Percentiles rank a stretch among this genome's conserved stretches.
Conservation (phyloP, 2,329 filamentous ascomycete species). For the Penicillium frequentans region DNA sequence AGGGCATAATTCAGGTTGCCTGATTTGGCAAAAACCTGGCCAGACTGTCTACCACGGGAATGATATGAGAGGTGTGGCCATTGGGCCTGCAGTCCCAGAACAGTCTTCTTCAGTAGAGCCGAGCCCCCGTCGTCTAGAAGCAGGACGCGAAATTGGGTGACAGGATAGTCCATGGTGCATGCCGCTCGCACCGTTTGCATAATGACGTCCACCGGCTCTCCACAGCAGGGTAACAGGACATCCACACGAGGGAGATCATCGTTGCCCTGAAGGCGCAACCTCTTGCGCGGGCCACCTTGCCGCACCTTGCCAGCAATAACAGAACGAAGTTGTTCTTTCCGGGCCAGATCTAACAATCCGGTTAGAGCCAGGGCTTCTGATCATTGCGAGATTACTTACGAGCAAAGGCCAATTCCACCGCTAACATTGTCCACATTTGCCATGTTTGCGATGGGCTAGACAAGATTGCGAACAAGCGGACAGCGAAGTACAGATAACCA, state of each 20-base stretch:
- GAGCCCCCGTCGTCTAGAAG: constrained; percentile 58
- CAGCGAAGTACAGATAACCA: constrained; percentile 19
- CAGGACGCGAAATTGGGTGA: constrained; percentile 54
- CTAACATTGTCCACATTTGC: constrained; percentile 29
- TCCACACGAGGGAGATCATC: constrained; percentile 55
- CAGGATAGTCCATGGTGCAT: constrained; percentile 57
- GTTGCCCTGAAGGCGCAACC: constrained; percentile 28
- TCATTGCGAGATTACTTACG: constrained; percentile 15
- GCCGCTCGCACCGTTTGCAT: constrained; percentile 59
- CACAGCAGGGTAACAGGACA: constrained; percentile 59
- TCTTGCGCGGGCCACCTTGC: constrained; percentile 12
- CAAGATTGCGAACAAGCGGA: constrained; percentile 17
- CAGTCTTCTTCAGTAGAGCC: constrained; percentile 39
- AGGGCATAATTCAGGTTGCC: constrained; percentile 40
- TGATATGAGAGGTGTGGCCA: constrained; percentile 56
- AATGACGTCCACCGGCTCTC: constrained; percentile 57
- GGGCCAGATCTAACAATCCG: constrained; percentile 16
- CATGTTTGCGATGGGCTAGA: constrained; percentile 14
- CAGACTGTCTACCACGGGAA: constrained; percentile 47
- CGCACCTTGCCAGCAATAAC: constrained; percentile 15
- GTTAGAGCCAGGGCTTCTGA: neutral
- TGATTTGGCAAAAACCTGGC: constrained; percentile 36
- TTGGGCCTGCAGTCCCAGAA: constrained; percentile 39
- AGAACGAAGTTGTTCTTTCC: constrained; percentile 26
- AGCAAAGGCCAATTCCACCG: constrained; percentile 25